A percentile compares a stretch with the other conserved stretches of the same genome.
Conservation (phyloP, 495 filamentous ascomycete genomes). For the Hypomontagnella submonticulosa region DNA sequence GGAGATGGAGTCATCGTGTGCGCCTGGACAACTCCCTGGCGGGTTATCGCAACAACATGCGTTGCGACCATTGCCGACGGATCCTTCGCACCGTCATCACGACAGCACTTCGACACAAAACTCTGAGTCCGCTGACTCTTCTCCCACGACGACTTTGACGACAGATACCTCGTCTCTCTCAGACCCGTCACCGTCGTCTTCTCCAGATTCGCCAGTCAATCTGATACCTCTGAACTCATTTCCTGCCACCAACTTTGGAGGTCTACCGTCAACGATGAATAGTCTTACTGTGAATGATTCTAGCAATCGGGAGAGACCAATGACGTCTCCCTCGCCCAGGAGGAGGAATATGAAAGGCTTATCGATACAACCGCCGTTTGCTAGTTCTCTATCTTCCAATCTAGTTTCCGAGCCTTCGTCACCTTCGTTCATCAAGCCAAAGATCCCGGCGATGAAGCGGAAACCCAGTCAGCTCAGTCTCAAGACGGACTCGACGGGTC, state of each 20-base stretch:
- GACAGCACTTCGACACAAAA: constrained; percentile 80
- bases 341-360: constrained; percentile 94
- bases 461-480: constrained; percentile 82
- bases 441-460: constrained; percentile 71
- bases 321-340: constrained; percentile 76
- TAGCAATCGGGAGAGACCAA: constrained; percentile 57
- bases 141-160: constrained; percentile 92
- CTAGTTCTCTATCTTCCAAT: constrained; percentile 54
- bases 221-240: constrained; percentile 68
- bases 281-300: constrained; percentile 54
- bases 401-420: constrained; percentile 80
- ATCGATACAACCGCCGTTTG: constrained; percentile 81
- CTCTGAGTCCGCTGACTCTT: constrained; percentile 90
- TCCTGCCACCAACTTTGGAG: constrained; percentile 58
- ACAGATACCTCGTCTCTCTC: constrained; percentile 87
- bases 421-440: constrained; percentile 81
- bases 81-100: constrained; percentile 65
- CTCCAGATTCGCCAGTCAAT: constrained; percentile 84
- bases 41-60: constrained; percentile 44
- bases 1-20: constrained; percentile 51
- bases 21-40: constrained; percentile 30
- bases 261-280: constrained; percentile 56
- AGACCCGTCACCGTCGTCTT: constrained; percentile 91
- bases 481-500: constrained; percentile 66
- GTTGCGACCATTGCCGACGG: constrained; percentile 52